Conservation (phyloP, 2,329 filamentous ascomycete genomes). For the Ophiosphaerella narmari region DNA sequence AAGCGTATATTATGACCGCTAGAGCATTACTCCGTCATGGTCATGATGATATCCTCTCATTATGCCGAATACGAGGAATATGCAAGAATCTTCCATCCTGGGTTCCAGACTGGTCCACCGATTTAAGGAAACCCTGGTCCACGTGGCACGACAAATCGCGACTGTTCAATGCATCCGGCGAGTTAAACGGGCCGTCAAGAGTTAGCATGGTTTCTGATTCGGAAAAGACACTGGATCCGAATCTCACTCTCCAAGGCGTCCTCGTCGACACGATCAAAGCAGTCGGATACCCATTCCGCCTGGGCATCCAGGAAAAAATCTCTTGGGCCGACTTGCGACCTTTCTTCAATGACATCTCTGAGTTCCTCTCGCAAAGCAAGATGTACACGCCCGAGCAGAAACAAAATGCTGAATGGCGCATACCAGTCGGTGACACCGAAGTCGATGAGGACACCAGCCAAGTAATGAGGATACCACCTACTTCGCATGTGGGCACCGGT, state of each 20-base stretch:
- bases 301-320: conserved; percentile 2
- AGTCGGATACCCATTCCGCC: conserved; percentile 1
- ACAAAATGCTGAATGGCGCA: conserved; percentile 12
- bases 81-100: conserved; percentile 13
- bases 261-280: conserved; percentile 8
- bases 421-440: conserved; percentile 15
- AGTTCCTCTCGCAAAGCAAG: conserved; percentile 1
- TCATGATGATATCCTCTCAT: conserved; percentile 3
- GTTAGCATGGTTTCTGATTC: background rate
- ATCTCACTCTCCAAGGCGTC: background rate
- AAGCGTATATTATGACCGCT: conserved; percentile 12
- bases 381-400: conserved; percentile 5
- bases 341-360: conserved; percentile 4
- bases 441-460: conserved; percentile 1
- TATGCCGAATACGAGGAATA: background rate
- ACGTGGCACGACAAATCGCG: background rate
- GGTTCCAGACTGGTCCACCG: conserved; percentile 16
- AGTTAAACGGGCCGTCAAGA: background rate
- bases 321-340: background rate
- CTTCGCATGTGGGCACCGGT: conserved; percentile 1
- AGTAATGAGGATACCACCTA: background rate
- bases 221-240: background rate
- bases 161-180: conserved; percentile 7
- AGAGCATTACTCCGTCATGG: conserved; percentile 9
- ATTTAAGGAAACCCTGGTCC: conserved; percentile 2